phyloP scores from a whole-genome alignment of 305 asterid genomes.

The Andrographis paniculata region DNA sequence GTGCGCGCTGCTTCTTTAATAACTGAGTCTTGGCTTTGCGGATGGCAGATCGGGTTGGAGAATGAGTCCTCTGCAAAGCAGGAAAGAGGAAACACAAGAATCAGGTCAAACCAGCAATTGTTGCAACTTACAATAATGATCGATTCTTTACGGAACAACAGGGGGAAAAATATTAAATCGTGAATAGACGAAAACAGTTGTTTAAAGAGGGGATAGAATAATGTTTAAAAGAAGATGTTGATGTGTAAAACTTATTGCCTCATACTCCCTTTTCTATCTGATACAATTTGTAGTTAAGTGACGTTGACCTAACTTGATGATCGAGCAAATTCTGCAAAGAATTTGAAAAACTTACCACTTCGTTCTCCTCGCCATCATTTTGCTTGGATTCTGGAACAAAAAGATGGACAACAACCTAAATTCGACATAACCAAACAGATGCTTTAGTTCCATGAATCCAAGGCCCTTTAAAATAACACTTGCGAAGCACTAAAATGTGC shows the following conservation, averaged over 20 bases:
- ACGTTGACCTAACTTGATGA: background rate
- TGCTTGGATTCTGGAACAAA: constrained; percentile 18
- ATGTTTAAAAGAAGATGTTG: background rate
- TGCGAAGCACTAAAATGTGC: background rate
- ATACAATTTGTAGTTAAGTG: background rate
- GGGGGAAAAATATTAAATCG: too few relatives aligned
- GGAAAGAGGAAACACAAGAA: background rate
- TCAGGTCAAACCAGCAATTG: background rate
- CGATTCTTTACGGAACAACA: too few relatives aligned
- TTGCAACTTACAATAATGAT: background rate
- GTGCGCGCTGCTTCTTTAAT: constrained; percentile 21
- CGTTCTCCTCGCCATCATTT: constrained; percentile 16
- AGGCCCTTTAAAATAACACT: background rate
- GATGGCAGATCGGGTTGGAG: constrained; percentile 11
- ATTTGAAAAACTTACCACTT: constrained; percentile 14
- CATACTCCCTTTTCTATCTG: background rate
- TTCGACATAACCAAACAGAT: background rate
- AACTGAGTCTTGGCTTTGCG: constrained; percentile 24
- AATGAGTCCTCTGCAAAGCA: constrained; percentile 11
- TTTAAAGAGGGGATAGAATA: background rate
- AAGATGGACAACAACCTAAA: constrained; percentile 16
- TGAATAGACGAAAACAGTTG: background rate
- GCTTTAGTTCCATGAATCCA: background rate
- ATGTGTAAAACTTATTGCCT: background rate
- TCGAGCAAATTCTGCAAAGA: background rate